These are phyloP conservation scores for Raddia distichophylla DNA, from an alignment of 176 grass and related monocot species.

Conservation along the genomic window DNA sequence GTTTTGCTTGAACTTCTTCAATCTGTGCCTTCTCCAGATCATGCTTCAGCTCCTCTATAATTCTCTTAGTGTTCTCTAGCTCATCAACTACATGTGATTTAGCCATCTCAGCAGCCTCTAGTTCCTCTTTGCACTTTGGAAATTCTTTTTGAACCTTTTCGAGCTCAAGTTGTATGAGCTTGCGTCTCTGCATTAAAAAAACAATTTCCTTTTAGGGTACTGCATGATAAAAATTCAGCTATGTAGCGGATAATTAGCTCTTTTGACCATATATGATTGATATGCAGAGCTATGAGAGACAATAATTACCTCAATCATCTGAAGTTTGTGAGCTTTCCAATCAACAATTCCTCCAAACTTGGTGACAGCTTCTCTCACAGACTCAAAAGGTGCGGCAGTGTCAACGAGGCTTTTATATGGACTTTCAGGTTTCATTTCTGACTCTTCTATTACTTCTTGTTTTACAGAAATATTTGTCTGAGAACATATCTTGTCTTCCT, in stretches of 20 bases:
- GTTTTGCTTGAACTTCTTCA: constrained; percentile 86
- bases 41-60: constrained; percentile 85
- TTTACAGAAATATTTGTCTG: constrained; percentile 32
- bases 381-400: constrained; percentile 87
- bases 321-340: constrained; percentile 95
- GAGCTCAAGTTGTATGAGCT: constrained; percentile 72
- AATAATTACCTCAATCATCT: constrained; percentile 76
- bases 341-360: constrained; percentile 96
- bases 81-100: constrained; percentile 63
- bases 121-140: constrained; percentile 61
- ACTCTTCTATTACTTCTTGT: constrained; percentile 52
- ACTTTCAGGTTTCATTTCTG: constrained; percentile 48
- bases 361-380: constrained; percentile 83
- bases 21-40: constrained; percentile 78
- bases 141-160: constrained; percentile 72
- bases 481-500: constrained; percentile 24
- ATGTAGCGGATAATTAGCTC: neutral
- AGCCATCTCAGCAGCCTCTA: constrained; percentile 64
- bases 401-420: constrained; percentile 73
- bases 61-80: constrained; percentile 62
- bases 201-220: neutral
- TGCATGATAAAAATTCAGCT: constrained; percentile 19
- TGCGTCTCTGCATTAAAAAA: constrained; percentile 60
- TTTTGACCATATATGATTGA: neutral
- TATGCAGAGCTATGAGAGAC: constrained; percentile 35